Base-by-base conservation (phyloP, 1,139 yeast genomes). In the Lodderomyces metapsilosis region DNA sequence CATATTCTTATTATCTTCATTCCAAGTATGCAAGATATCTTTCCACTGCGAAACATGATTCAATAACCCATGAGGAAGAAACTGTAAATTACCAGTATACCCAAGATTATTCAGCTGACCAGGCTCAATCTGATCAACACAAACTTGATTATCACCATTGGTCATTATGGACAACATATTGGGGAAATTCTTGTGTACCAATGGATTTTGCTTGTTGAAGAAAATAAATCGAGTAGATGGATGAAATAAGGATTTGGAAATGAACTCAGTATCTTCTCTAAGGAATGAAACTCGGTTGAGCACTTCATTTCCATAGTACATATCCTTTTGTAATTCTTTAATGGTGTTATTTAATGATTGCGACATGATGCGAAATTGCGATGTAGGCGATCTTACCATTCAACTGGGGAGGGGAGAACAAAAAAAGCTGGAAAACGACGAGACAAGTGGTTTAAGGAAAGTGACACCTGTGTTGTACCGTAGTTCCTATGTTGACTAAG, bases 261-360 rank as follows among this genome's bases (percentile, higher is more conserved):
- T 72, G 54, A 88, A 89, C 24, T 68, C 76, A 18, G 64, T 44
- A 56, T 88, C 85, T 24, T 80, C 82, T 42, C 97, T 69, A 37
- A 89, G 68, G 56, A 88, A 91, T 10, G 94, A 82, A 8, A 89
- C 82, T 48, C 97, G 67, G 62, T 91, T 89, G 41, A 91, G 66
- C 5, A 78, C 80, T 46, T 78, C 82, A 16, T 74, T 73, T 11
- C 86, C 82, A 47, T 63, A 72, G 52, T 68, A 71, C 48, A 67
- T 62, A 36, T 66, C 67, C 39, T 59, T 57, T 43, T 62, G 63
- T 32, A 60, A 56, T 16, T 61, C 63, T 17, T 50, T 44, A 2
- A 57, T 38, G 12, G 49, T 21, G 9, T 39, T 34, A 40, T 45
- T 42, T 13, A 38, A 36, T 13, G 44, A 41, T 23, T 48, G 48